These are phyloP conservation scores for Globomyces sp. DNA, from an alignment of 371 early-diverging fungal genomes.

Conservation along the genomic window DNA sequence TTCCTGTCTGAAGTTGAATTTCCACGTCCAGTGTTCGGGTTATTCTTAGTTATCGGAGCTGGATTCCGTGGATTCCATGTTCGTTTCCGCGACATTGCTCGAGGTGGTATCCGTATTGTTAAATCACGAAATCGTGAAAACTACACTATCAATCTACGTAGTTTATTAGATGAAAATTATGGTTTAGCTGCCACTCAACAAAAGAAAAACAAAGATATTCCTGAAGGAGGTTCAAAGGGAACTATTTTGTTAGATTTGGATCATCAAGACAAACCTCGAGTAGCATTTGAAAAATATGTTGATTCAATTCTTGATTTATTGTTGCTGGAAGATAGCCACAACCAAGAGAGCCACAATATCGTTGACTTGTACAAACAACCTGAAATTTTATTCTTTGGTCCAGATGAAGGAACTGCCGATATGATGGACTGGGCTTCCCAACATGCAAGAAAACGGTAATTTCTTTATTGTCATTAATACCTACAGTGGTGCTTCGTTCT, in stretches of 20 bases:
- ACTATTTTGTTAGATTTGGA: slow-evolving; percentile 91
- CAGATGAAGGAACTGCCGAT: slow-evolving; percentile 98
- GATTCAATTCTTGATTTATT: slow-evolving; percentile 92
- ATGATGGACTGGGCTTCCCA: slow-evolving; percentile 98
- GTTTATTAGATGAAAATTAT: slow-evolving; percentile 97
- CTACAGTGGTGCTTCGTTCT: slow-evolving; percentile 83
- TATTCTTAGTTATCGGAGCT: slow-evolving; percentile 95
- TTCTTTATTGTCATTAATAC: slow-evolving; percentile 5
- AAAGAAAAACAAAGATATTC: slow-evolving; percentile 98
- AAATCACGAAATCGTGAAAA: slow-evolving; percentile 95
- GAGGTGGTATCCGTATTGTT: slow-evolving; percentile 97
- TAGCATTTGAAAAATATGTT: slow-evolving; percentile 98
- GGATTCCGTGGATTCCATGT: slow-evolving; percentile 99
- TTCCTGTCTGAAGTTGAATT: slow-evolving; percentile 96
- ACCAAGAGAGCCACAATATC: slow-evolving; percentile 77
- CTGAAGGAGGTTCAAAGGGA: slow-evolving; percentile 98
- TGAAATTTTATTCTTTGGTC: slow-evolving; percentile 98
- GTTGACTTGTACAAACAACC: slow-evolving; percentile 86
- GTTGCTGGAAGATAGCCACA: slow-evolving; percentile 70
- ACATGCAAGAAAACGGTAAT: slow-evolving; percentile 79
- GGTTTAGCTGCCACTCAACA: slow-evolving; percentile 96
- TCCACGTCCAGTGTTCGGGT: slow-evolving; percentile 86
- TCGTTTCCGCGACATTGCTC: slow-evolving; percentile 97
- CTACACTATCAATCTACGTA: slow-evolving; percentile 94
- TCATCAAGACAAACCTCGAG: slow-evolving; percentile 94